These are phyloP conservation scores for Peniophora sp. DNA, from an alignment of 1,284 basidiomycete species.

Conservation along the genomic window DNA sequence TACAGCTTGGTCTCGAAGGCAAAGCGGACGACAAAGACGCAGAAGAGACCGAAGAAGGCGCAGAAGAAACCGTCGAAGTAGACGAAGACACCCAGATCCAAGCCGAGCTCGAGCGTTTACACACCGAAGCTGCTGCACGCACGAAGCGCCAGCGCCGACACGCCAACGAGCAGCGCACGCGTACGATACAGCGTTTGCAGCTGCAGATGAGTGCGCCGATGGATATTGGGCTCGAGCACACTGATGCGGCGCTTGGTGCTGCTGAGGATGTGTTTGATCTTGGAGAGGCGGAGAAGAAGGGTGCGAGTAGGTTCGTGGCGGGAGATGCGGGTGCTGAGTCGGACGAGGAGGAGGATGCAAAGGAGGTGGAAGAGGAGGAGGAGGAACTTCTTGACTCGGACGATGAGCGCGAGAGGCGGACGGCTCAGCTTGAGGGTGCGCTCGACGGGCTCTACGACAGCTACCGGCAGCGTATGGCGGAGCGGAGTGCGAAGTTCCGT, in stretches of 20 bases:
- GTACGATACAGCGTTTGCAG: slow-evolving; percentile 92
- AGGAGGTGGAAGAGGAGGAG: slow-evolving; percentile 31
- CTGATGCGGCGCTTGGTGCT: slow-evolving; percentile 65
- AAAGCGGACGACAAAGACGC: slow-evolving; percentile 58
- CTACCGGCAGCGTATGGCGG: slow-evolving; percentile 77
- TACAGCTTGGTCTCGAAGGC: slow-evolving; percentile 73
- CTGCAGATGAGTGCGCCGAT: slow-evolving; percentile 95
- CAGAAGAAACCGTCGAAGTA: slow-evolving; percentile 66
- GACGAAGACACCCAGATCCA: slow-evolving; percentile 87
- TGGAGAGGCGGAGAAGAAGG: slow-evolving; percentile 49
- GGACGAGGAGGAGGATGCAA: slow-evolving; percentile 22
- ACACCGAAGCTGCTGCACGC: slow-evolving; percentile 69
- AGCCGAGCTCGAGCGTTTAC: slow-evolving; percentile 83
- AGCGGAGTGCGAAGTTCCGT: slow-evolving; percentile 87
- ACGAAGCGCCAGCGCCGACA: slow-evolving; percentile 80
- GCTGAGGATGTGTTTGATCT: slow-evolving; percentile 88
- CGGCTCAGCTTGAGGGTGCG: slow-evolving; percentile 71
- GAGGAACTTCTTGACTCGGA: slow-evolving; percentile 56
- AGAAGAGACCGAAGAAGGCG: slow-evolving; percentile 71
- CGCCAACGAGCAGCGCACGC: slow-evolving; percentile 84
- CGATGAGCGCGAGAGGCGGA: slow-evolving; percentile 63
- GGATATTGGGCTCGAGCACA: slow-evolving; percentile 89
- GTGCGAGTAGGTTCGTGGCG: slow-evolving; percentile 31
- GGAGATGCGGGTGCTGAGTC: slow-evolving; percentile 33
- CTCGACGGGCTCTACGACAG: slow-evolving; percentile 86